Percentiles rank a stretch among this genome's conserved stretches.
Evolutionary conservation across 768 basidiomycete genomes (phyloP).

Genomic region (Trametes maxima): DNA sequence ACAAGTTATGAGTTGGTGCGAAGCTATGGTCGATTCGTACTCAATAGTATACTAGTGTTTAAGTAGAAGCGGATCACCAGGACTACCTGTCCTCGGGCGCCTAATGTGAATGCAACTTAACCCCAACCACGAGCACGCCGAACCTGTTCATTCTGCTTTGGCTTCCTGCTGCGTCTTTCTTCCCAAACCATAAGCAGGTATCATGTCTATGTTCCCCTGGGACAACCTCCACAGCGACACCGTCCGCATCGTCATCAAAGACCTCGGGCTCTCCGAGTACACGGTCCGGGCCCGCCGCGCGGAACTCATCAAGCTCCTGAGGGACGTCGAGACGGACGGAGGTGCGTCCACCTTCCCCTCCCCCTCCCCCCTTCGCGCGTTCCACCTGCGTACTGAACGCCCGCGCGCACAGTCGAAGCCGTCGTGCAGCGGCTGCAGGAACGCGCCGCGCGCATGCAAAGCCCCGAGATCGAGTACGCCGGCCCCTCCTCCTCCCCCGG

Average conservation of each 20-base stretch:
- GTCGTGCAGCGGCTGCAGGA: conserved; percentile 10
- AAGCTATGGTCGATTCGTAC: no score
- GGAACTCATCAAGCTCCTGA: conserved; percentile 28
- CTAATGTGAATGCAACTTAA: no score
- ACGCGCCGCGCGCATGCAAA: neutral
- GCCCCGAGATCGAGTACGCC: conserved; percentile 11
- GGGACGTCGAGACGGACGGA: conserved; percentile 25
- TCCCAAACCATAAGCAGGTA: conserved; percentile 9
- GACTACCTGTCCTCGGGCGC: no score
- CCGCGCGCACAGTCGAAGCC: neutral
- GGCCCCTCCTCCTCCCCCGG: neutral
- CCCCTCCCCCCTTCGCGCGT: neutral
- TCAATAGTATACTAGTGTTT: no score
- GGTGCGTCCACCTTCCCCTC: conserved; percentile 26
- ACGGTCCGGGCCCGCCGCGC: conserved; percentile 19
- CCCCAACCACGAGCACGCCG: no score
- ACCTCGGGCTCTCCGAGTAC: conserved; percentile 27
- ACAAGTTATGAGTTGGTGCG: no score
- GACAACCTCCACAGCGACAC: conserved; percentile 29
- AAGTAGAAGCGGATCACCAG: no score
- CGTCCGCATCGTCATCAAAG: conserved; percentile 27
- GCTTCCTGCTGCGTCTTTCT: neutral
- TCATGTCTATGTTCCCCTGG: conserved; percentile 29
- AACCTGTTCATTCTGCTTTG: no score
- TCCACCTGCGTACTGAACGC: no score